Conservation (phyloP, 169 alveolate genomes). For the Theileria annulata region DNA sequence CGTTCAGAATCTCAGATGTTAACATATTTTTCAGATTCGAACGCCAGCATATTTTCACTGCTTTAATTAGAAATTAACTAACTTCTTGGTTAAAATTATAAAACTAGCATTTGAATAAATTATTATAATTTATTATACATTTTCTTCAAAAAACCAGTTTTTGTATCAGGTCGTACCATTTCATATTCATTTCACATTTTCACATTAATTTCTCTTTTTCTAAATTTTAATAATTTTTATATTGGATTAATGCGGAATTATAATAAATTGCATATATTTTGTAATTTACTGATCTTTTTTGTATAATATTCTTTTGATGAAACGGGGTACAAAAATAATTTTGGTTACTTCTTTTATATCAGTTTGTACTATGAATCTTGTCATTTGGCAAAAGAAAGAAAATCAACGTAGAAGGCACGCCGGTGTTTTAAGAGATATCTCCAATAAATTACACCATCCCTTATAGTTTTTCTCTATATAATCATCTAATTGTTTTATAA, state of each 20-base stretch:
- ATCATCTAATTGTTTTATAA: no score
- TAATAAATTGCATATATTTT: no score
- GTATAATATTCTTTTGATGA: constrained; percentile 1
- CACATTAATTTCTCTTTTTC: background rate
- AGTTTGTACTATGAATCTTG: constrained; percentile 28
- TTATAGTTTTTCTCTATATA: no score
- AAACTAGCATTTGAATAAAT: constrained; percentile 9
- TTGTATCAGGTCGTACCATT: background rate
- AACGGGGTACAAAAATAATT: constrained; percentile 12
- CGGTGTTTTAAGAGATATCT: constrained; percentile 53
- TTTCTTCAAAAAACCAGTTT: background rate
- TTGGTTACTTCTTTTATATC: constrained; percentile 10
- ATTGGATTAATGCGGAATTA: no score
- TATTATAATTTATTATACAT: background rate
- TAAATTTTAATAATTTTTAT: no score
- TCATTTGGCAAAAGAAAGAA: constrained; percentile 55
- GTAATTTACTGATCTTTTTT: background rate
- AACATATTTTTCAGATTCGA: constrained; percentile 14
- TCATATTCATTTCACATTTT: background rate
- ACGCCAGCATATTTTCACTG: constrained; percentile 1
- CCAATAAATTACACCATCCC: constrained; percentile 33
- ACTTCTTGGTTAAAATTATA: background rate
- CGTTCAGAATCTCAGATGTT: constrained; percentile 51
- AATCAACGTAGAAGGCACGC: constrained; percentile 59
- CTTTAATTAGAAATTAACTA: background rate